Conservation (phyloP, 2,329 filamentous ascomycete genomes). For the Onygenales sp. region DNA sequence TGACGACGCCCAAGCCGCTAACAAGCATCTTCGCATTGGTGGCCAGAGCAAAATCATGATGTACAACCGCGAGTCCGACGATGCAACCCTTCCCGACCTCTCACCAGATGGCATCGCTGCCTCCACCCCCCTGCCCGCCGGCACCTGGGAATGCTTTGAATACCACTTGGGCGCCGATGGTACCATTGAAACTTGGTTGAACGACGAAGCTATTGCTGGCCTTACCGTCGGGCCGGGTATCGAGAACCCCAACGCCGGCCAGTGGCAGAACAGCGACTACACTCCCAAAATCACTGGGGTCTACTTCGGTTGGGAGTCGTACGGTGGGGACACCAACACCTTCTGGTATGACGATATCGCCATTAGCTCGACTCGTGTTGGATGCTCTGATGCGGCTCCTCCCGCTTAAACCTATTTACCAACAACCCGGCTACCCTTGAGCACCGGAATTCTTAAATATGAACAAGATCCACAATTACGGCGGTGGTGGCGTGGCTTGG, state of each 20-base stretch:
- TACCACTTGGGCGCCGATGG: slow-evolving; percentile 52
- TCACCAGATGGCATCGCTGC: slow-evolving; percentile 50
- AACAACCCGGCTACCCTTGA: too few relatives aligned
- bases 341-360: slow-evolving; percentile 55
- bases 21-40: slow-evolving; percentile 53
- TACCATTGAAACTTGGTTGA: slow-evolving; percentile 52
- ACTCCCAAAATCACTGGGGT: slow-evolving; percentile 46
- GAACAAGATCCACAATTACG: too few relatives aligned
- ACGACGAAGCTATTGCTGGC: slow-evolving; percentile 42
- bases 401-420: too few relatives aligned
- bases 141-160: slow-evolving; percentile 50
- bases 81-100: slow-evolving; percentile 53
- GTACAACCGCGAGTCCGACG: slow-evolving; percentile 57
- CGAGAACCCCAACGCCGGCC: slow-evolving; percentile 42
- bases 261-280: slow-evolving; percentile 41
- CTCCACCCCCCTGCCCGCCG: slow-evolving; percentile 42
- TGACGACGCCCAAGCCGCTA: slow-evolving; percentile 33
- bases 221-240: slow-evolving; percentile 40
- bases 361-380: slow-evolving; percentile 39
- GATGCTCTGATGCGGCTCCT: slow-evolving; percentile 25
- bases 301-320: slow-evolving; percentile 57
- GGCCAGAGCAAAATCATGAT: slow-evolving; percentile 53
- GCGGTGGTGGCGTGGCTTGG: too few relatives aligned
- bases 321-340: slow-evolving; percentile 51
- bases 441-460: too few relatives aligned